Percentiles rank a stretch among this genome's conserved stretches.
These are phyloP conservation scores for Saussurea involucrata DNA, from an alignment of 129 eudicot species.

Conservation along the genomic window DNA sequence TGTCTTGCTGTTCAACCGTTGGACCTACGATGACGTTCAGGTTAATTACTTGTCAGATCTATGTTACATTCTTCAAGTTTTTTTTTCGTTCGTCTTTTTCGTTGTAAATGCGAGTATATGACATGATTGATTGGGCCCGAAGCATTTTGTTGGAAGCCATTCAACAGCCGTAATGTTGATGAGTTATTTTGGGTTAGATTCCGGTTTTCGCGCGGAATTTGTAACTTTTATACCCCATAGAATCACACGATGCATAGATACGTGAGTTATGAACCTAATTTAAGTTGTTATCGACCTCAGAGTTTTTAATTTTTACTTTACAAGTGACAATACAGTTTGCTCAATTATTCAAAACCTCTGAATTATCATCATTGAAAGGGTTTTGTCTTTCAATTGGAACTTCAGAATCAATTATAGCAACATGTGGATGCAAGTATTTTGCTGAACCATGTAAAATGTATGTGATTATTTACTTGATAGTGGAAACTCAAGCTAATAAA, in stretches of 20 bases:
- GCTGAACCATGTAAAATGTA: not conserved
- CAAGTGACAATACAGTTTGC: not conserved
- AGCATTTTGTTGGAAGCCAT: not conserved
- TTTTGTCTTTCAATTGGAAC: not conserved
- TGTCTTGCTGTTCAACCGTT: slow-evolving; percentile 62
- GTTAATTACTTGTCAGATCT: slow-evolving; percentile 29
- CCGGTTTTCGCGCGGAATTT: not conserved
- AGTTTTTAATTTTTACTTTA: not conserved
- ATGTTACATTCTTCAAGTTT: not conserved
- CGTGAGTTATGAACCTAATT: not conserved
- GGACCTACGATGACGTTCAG: slow-evolving; percentile 84
- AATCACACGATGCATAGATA: not conserved
- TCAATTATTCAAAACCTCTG: not conserved
- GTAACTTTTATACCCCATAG: not conserved
- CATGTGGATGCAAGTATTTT: not conserved
- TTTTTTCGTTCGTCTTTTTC: not conserved
- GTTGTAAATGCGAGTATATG: not conserved
- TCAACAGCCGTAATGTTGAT: not conserved
- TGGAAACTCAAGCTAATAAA: not conserved
- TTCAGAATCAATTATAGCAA: not conserved
- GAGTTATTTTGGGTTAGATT: not conserved
- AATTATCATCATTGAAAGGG: not conserved
- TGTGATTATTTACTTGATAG: not conserved
- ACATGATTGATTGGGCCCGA: not conserved
- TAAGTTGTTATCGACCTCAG: not conserved